Base-by-base conservation (phyloP, 305 asterid genomes). In the Fraxinus platypoda region DNA sequence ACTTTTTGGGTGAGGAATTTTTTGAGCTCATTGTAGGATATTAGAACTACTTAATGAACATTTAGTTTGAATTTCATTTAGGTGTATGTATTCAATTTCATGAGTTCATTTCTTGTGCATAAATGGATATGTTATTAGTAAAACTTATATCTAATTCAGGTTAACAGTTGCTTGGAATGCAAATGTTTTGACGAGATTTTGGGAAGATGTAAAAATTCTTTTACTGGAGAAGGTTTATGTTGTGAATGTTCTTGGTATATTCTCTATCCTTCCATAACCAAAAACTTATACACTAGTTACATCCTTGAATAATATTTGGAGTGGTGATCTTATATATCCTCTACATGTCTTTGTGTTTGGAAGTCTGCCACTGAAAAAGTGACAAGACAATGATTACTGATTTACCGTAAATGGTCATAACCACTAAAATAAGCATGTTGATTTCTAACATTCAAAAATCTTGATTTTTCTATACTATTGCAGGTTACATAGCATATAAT, bases 401-500 rank as follows among this genome's bases (percentile, higher is more conserved):
- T 59, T 31, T 68, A 84, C 70, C 28, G 17, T 59, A 57, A 17
- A 81, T 77, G 71, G 81, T 26, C 28, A 79, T 19, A 66, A 54
- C 25, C 62, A 52, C 23, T 64, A 19, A 66, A 59, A 21, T 54
- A 25, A 26, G 41, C 59, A 25, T 17, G 23, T 75, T 34, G 57
- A 0, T 30, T 81, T 54, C 57, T 23, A 59, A 52, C 13, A 3
- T 78, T 81, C 68, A 38, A 82, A 66, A 66, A 33, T 74, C 79
- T 74, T 80, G 78, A 35, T 79, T 28, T 78, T 81, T 64, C 30
- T 46, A 35, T 78, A 74, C 78, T 84, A 43, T 81, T 87, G 89
- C 94, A 95, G 98, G 98, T 52, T 94, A 95, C 88, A 90, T 94
- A 72, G 97, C 97, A n/a, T 95, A 95, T 85, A 95, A 95, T 88